A percentile compares a stretch with the other conserved stretches of the same genome.
Evolutionary conservation across 2,329 filamentous ascomycete genomes (phyloP).

Genomic region (Alternaria sp.): DNA sequence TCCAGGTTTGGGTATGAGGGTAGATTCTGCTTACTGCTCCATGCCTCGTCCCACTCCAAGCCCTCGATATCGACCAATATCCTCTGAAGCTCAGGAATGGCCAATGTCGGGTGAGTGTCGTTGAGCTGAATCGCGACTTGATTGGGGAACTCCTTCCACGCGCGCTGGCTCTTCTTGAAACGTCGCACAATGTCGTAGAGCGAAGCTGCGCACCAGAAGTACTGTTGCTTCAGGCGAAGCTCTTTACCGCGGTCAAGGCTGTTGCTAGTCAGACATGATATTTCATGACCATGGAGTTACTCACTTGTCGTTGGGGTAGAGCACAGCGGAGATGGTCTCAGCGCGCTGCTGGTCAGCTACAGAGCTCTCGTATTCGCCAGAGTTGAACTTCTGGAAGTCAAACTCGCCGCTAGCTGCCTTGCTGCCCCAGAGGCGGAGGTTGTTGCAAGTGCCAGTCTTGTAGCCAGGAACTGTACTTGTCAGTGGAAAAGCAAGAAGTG

Average conservation of each 20-base stretch:
- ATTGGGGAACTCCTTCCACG: conserved; percentile 91
- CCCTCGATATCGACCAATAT: conserved; percentile 90
- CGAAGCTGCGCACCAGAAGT: conserved; percentile 99
- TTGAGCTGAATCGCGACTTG: conserved; percentile 98
- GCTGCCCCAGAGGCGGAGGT: conserved; percentile 95
- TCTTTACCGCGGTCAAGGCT: conserved; percentile 91
- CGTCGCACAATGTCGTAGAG: conserved; percentile 94
- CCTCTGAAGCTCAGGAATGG: conserved; percentile 93
- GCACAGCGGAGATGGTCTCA: conserved; percentile 97
- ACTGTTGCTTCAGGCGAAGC: conserved; percentile 96
- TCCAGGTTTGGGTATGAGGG: not conserved
- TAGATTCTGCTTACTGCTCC: conserved; percentile 66
- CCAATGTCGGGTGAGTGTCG: conserved; percentile 95
- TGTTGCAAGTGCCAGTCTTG: conserved; percentile 89
- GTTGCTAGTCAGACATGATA: conserved; percentile 11
- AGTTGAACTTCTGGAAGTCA: conserved; percentile 99
- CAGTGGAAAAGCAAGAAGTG: conserved; percentile 4
- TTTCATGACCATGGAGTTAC: conserved; percentile 4
- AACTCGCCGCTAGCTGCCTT: conserved; percentile 97
- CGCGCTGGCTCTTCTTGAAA: conserved; percentile 95
- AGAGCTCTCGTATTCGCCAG: conserved; percentile 94
- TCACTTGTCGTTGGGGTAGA: conserved; percentile 93
- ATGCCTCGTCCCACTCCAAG: conserved; percentile 91
- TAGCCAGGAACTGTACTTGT: conserved; percentile 80
- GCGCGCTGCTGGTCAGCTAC: conserved; percentile 97